Evolutionary conservation across 2,329 filamentous ascomycete species (phyloP), one percentile per base, ranked within the genome.

Genomic region (Pseudogymnoascus sp.): DNA sequence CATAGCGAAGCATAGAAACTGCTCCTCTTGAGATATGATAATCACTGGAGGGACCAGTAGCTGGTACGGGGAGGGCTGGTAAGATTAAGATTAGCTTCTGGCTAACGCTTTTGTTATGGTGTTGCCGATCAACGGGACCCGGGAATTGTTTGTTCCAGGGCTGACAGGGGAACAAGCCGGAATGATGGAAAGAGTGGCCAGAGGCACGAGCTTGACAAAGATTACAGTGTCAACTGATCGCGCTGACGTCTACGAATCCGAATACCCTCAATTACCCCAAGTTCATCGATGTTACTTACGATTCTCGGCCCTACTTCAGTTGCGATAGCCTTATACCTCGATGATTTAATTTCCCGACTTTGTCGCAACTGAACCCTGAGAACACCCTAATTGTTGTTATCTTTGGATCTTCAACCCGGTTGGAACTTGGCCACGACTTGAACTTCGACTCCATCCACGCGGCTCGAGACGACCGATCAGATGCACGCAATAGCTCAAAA

Each of bases 401-500:
- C 44, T 33, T 54, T 5, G 47, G 47, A 54, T 7, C 47, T 11
- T 54, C 26, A 54, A 54, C 29, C 47, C 29, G 47, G 47, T 33
- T 54, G 47, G 47, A 54, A 21, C 47, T 33, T 54, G 47, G 47
- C 10, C n/a, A 11, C 8, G 47, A 54, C 29, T 15, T 54, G 29
- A 54, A 33, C 47, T 26, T 54, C 47, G 29, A 33, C 5, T 8
- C 29, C 47, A 54, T 54, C 47, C 47, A 54, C 47, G 47, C 47
- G n/a, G 26, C 47, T 11, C 44, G n/a, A 54, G 44, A 29, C 9
- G 26, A 54, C 47, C 47, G 47, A 33, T 33, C 47, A 54, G 26
- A 88, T 88, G 85, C 81, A 87, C 71, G 80, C 84, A 71, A 79
- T 87, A 65, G 80, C 84, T 75, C 81, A 86, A 70, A 85, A 80